phyloP scores from a whole-genome alignment of 129 eudicot species.

The Kitagawia praeruptora region DNA sequence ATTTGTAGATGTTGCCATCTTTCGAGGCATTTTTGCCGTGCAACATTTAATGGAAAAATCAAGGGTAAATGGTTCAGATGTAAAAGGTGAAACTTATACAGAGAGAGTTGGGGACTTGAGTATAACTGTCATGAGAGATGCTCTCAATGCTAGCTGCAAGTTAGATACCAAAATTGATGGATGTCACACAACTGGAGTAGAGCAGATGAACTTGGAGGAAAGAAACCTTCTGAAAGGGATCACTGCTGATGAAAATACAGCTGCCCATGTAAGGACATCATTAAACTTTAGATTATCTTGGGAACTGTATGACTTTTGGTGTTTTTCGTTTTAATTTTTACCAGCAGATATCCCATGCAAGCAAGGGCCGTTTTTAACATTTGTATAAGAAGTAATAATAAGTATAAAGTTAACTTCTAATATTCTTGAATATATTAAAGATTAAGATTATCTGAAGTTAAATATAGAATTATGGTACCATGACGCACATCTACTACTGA shows the following conservation, averaged over 20 bases:
- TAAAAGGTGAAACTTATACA: conserved; percentile 29
- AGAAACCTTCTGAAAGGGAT: conserved; percentile 94
- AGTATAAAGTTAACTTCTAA: too few species aligned
- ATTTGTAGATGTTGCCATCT: conserved; percentile 94
- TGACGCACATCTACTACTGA: too few species aligned
- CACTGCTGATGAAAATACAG: conserved; percentile 99
- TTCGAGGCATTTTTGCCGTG: conserved; percentile 64
- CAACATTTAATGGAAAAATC: conserved; percentile 53
- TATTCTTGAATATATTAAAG: too few species aligned
- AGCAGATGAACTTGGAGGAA: conserved; percentile 52
- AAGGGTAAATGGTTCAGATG: conserved; percentile 22
- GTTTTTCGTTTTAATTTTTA: not conserved
- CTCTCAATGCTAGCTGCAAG: conserved; percentile 82
- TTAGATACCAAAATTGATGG: conserved; percentile 97
- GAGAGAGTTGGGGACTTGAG: conserved; percentile 80
- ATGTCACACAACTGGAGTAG: conserved; percentile 64
- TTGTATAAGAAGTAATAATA: too few species aligned
- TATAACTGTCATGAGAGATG: conserved; percentile 67
- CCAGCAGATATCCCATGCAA: not conserved
- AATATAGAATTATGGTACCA: too few species aligned
- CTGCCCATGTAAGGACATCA: conserved; percentile 81
- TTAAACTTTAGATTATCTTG: not conserved
- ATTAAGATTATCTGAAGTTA: too few species aligned
- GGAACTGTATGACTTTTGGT: not conserved
- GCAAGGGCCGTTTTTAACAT: not conserved